Percentiles rank a stretch among this genome's conserved stretches.
phyloP scores from a whole-genome alignment of 176 grass and related monocot genomes.

The Saccharum officinarum region DNA sequence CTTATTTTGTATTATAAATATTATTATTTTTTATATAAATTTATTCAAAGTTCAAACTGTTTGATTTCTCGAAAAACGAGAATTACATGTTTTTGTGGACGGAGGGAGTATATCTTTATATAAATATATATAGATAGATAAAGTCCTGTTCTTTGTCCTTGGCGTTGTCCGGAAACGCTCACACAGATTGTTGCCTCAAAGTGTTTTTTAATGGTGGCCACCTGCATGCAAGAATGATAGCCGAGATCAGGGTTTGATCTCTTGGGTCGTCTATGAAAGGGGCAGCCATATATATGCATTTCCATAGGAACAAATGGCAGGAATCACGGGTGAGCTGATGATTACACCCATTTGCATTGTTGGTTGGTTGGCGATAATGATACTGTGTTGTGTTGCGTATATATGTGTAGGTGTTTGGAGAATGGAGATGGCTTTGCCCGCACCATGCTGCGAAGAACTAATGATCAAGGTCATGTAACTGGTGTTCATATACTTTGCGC shows the following conservation, averaged over 20 bases:
- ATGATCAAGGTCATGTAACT: not conserved
- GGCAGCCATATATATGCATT: slow-evolving; percentile 1
- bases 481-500: not conserved
- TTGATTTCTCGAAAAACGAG: too few species aligned
- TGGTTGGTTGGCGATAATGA: slow-evolving; percentile 14
- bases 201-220: not conserved
- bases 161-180: not conserved
- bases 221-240: too few species aligned
- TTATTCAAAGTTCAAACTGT: too few species aligned
- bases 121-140: not conserved
- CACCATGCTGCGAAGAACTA: not conserved
- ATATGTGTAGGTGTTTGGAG: not conserved
- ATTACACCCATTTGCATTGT: slow-evolving; percentile 23
- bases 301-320: slow-evolving; percentile 15
- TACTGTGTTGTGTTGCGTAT: not conserved
- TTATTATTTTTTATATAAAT: too few species aligned
- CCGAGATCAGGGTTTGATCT: slow-evolving; percentile 8
- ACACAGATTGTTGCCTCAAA: not conserved
- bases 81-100: too few species aligned
- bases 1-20: too few species aligned
- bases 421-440: not conserved
- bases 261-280: not conserved
- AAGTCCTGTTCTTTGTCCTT: slow-evolving; percentile 42
- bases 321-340: slow-evolving; percentile 25
- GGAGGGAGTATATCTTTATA: not conserved